These are phyloP conservation scores for Tolypocladium tundrense DNA, from an alignment of 2,329 filamentous ascomycete species.

Conservation along the genomic window DNA sequence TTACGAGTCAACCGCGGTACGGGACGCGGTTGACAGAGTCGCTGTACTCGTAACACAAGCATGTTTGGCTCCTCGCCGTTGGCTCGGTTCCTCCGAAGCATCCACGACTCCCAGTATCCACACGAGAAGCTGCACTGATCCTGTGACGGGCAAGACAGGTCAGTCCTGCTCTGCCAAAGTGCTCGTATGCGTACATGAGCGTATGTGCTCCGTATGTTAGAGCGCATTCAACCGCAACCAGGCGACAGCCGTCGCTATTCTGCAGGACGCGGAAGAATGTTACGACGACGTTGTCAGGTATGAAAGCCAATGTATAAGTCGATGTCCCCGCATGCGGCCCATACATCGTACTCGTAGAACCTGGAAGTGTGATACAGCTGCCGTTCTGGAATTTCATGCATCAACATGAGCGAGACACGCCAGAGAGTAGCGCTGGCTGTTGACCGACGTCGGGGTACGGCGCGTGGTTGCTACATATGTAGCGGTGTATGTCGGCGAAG, in stretches of 20 bases:
- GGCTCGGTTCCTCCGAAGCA: slow-evolving; percentile 1
- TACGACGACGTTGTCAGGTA: slow-evolving; percentile 18
- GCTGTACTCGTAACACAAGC: not conserved
- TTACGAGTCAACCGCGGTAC: too few species aligned
- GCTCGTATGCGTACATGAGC: slow-evolving; percentile 12
- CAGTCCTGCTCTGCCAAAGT: slow-evolving; percentile 13
- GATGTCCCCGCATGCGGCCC: slow-evolving; percentile 13
- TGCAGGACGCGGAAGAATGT: slow-evolving; percentile 14
- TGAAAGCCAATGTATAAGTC: slow-evolving; percentile 10
- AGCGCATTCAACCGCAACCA: slow-evolving; percentile 17
- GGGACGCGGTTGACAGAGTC: too few species aligned
- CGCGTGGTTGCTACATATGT: slow-evolving; percentile 1
- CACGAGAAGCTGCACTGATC: slow-evolving; percentile 4
- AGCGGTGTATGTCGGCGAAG: slow-evolving; percentile 1
- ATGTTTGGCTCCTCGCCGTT: not conserved
- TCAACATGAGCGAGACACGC: not conserved
- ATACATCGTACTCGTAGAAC: slow-evolving; percentile 20
- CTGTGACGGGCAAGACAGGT: slow-evolving; percentile 4
- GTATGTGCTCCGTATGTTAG: slow-evolving; percentile 9
- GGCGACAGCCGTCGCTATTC: slow-evolving; percentile 13
- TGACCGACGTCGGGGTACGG: not conserved
- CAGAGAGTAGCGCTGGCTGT: slow-evolving; percentile 4
- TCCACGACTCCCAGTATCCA: slow-evolving; percentile 4
- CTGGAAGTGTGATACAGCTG: slow-evolving; percentile 16
- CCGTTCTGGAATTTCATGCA: slow-evolving; percentile 1